These are phyloP conservation scores for Penstemon eatonii DNA, from an alignment of 257 asterid genomes.

Conservation along the genomic window DNA sequence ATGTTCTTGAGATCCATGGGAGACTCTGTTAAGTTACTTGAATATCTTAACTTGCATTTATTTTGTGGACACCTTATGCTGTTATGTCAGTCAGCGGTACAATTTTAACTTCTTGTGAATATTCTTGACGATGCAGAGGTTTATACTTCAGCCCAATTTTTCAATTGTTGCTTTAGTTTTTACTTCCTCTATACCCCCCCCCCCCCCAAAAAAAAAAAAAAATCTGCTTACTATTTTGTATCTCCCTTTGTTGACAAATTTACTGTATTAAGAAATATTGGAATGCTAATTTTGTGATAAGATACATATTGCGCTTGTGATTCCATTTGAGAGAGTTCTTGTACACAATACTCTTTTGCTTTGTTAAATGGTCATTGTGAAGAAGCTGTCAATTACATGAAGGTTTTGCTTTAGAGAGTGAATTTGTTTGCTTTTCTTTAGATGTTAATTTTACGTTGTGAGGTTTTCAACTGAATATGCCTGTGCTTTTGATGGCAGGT, in stretches of 20 bases:
- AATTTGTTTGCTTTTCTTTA: slow-evolving; percentile 15
- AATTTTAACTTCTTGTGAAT: not conserved
- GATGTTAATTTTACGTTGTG: not conserved
- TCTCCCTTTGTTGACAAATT: no score
- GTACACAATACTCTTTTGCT: not conserved
- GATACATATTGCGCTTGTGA: not conserved
- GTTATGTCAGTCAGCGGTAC: not conserved
- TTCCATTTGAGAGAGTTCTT: not conserved
- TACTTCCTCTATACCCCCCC: not conserved
- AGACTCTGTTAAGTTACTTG: not conserved
- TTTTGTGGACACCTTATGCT: not conserved
- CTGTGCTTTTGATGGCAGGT: slow-evolving; percentile 64
- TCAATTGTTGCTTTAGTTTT: slow-evolving; percentile 6
- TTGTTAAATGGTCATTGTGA: slow-evolving; percentile 8
- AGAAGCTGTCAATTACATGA: not conserved
- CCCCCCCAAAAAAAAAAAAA: no score
- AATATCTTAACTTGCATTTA: not conserved
- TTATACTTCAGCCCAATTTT: not conserved
- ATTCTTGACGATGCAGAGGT: slow-evolving; percentile 5
- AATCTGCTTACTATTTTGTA: no score
- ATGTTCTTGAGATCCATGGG: not conserved
- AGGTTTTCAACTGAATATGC: slow-evolving; percentile 25
- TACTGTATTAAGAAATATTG: no score
- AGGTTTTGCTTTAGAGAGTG: slow-evolving; percentile 8
- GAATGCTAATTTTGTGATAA: not conserved